Evolutionary conservation across 108 stramenopile species (phyloP).

Genomic region (Pseudonitzschia delicatissima): DNA sequence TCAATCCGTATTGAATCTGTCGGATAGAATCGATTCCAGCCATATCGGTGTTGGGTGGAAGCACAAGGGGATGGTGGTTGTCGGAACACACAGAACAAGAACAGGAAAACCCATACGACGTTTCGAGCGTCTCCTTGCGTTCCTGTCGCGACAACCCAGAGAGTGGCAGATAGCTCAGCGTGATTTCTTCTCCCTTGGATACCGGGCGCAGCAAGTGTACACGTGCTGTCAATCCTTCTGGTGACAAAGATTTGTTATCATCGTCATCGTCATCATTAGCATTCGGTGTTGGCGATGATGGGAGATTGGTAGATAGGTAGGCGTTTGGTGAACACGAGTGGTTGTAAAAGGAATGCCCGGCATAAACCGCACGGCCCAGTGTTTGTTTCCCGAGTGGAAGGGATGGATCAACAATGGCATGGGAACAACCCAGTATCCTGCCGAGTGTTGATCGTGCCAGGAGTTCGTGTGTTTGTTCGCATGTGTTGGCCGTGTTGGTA

Average conservation of each 20-base stretch:
- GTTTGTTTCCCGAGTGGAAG: slow-evolving; percentile 28
- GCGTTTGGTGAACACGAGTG: slow-evolving; percentile 45
- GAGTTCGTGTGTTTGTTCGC: not conserved
- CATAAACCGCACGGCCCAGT: slow-evolving; percentile 34
- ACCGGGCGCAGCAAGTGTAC: slow-evolving; percentile 23
- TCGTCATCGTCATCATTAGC: not conserved
- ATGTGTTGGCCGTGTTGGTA: too few species aligned
- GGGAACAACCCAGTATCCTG: slow-evolving; percentile 36
- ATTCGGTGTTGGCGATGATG: not conserved
- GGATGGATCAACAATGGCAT: slow-evolving; percentile 33
- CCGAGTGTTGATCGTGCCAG: not conserved
- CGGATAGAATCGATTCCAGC: slow-evolving; percentile 22
- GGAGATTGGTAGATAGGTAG: slow-evolving; percentile 25
- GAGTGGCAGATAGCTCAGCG: slow-evolving; percentile 43
- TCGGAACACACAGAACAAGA: slow-evolving; percentile 18
- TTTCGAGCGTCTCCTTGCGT: slow-evolving; percentile 18
- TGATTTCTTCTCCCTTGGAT: slow-evolving; percentile 19
- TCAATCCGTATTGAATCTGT: slow-evolving; percentile 28
- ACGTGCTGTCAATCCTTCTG: slow-evolving; percentile 12
- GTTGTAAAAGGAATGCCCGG: slow-evolving; percentile 42
- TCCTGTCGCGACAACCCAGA: slow-evolving; percentile 29
- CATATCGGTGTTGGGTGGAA: slow-evolving; percentile 4
- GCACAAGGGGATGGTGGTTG: not conserved
- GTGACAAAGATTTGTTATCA: not conserved
- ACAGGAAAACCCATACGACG: slow-evolving; percentile 31